Evolutionary conservation across 176 grass and related monocot species (phyloP).

Genomic region (Guadua angustifolia): DNA sequence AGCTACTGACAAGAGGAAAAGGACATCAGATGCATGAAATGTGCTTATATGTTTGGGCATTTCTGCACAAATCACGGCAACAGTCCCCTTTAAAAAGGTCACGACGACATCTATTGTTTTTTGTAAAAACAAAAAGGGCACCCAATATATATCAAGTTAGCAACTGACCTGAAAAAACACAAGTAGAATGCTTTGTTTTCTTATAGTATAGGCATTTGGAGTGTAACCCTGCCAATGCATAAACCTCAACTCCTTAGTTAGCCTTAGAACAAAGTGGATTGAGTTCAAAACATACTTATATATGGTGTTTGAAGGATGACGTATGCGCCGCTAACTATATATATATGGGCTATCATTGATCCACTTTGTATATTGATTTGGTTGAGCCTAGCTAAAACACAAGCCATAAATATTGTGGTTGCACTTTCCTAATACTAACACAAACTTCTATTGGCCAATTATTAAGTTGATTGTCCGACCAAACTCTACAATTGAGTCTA

Average conservation of each 20-base stretch:
- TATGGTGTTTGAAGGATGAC: not conserved
- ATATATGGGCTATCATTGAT: not conserved
- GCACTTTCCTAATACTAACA: not conserved
- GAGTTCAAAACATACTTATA: not conserved
- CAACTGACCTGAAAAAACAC: not conserved
- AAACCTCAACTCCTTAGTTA: not conserved
- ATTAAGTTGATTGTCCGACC: not conserved
- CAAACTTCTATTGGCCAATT: not conserved
- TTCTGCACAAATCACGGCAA: slow-evolving; percentile 19
- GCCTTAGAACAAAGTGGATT: not conserved
- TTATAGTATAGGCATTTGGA: not conserved
- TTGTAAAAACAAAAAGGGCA: not conserved
- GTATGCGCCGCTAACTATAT: not conserved
- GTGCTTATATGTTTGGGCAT: not conserved
- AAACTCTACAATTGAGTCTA: not conserved
- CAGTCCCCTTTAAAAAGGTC: not conserved
- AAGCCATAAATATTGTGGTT: not conserved
- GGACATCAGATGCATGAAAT: slow-evolving; percentile 42
- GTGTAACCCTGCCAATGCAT: not conserved
- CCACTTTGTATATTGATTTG: not conserved
- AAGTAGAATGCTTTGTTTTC: not conserved
- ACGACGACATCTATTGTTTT: not conserved
- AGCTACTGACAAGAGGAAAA: slow-evolving; percentile 31
- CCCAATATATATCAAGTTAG: not conserved
- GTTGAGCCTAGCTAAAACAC: slow-evolving; percentile 16